These are phyloP conservation scores for Pseudozyma thailandica DNA, from an alignment of 1,284 basidiomycete genomes.

Conservation along the genomic window DNA sequence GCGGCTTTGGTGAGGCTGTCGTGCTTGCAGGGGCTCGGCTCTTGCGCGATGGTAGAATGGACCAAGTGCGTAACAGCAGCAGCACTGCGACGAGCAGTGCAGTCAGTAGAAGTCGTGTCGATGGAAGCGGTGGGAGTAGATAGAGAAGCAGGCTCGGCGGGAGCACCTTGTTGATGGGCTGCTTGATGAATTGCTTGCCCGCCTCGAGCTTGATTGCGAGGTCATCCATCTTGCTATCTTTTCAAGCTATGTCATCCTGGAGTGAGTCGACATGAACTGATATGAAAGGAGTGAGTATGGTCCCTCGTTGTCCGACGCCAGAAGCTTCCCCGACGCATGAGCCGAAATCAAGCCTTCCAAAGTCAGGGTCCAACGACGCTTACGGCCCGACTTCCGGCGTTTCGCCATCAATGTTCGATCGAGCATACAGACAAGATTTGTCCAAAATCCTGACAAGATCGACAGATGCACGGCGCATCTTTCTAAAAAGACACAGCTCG, in stretches of 20 bases:
- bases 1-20: neutral
- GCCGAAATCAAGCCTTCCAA: neutral
- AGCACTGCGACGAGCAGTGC: neutral
- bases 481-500: too few relatives aligned
- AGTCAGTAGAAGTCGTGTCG: constrained; percentile 4
- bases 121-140: constrained; percentile 36
- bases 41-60: constrained; percentile 15
- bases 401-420: too few relatives aligned
- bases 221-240: constrained; percentile 10
- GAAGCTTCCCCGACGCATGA: neutral
- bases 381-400: too few relatives aligned
- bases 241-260: too few relatives aligned
- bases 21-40: neutral
- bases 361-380: neutral
- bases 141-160: constrained; percentile 36
- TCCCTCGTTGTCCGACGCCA: neutral
- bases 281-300: neutral
- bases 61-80: constrained; percentile 19
- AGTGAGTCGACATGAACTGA: neutral
- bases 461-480: too few relatives aligned
- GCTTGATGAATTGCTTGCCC: constrained; percentile 19
- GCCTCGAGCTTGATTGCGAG: constrained; percentile 14
- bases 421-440: too few relatives aligned
- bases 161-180: constrained; percentile 43
- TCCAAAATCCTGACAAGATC: too few relatives aligned